phyloP scores from a whole-genome alignment of 371 early-diverging fungal genomes.

The Apophysomyces ossiformis region DNA sequence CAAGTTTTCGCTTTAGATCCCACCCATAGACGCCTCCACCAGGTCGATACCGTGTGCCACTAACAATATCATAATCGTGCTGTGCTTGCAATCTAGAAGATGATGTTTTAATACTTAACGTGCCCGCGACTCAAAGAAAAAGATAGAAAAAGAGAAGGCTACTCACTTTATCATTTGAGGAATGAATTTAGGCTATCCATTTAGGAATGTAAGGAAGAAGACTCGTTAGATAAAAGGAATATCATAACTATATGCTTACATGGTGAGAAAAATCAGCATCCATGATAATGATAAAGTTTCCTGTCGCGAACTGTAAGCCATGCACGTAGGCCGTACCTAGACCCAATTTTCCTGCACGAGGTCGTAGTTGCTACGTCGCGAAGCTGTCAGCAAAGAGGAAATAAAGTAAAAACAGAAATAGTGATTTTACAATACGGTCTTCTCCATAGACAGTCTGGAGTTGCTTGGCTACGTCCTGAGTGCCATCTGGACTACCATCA shows the following conservation, averaged over 20 bases:
- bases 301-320: conserved; percentile 93
- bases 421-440: conserved; percentile 76
- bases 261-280: conserved; percentile 99
- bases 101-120: conserved; percentile 7
- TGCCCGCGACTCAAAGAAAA: background rate
- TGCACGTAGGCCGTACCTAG: conserved; percentile 95
- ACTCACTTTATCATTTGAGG: conserved; percentile 87
- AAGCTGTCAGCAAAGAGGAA: background rate
- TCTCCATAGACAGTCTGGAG: conserved; percentile 88
- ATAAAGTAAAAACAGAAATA: too few species aligned
- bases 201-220: conserved; percentile 13
- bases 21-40: conserved; percentile 99
- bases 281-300: conserved; percentile 97
- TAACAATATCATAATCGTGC: conserved; percentile 92
- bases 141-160: too few species aligned
- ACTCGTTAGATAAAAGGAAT: background rate
- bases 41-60: conserved; percentile 90
- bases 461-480: conserved; percentile 91
- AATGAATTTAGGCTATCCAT: conserved; percentile 92
- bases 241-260: conserved; percentile 39
- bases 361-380: conserved; percentile 73
- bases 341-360: conserved; percentile 96
- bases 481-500: conserved; percentile 99
- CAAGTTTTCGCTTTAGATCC: conserved; percentile 97
- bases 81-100: conserved; percentile 73